Conservation (phyloP, 106 monocot species). For the Allium sativum region DNA sequence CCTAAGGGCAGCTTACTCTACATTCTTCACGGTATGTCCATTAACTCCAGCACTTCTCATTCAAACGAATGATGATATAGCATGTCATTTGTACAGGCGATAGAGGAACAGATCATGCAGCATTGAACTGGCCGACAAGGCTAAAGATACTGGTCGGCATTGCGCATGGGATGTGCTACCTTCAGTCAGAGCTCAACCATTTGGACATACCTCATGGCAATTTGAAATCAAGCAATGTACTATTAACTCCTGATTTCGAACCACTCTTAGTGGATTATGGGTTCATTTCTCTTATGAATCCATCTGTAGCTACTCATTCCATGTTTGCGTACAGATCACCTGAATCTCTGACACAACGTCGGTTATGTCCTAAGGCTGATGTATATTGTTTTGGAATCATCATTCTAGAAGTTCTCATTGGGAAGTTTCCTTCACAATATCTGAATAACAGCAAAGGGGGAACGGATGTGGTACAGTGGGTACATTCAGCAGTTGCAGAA, state of each 20-base stretch:
- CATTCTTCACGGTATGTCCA: constrained; percentile 50
- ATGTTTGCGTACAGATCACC: constrained; percentile 61
- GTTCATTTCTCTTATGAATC: constrained; percentile 42
- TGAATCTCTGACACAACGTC: constrained; percentile 31
- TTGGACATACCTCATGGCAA: constrained; percentile 66
- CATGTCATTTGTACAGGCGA: constrained; percentile 22
- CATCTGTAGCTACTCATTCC: constrained; percentile 18
- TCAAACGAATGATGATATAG: too few species aligned
- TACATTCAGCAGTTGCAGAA: constrained; percentile 20
- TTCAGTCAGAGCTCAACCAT: constrained; percentile 47
- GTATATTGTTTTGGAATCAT: constrained; percentile 84
- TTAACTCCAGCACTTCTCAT: too few species aligned
- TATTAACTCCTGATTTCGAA: constrained; percentile 45
- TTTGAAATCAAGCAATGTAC: constrained; percentile 78
- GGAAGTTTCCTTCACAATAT: constrained; percentile 76
- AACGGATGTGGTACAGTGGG: constrained; percentile 48
- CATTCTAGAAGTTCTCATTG: constrained; percentile 77
- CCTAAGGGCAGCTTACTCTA: constrained; percentile 65
- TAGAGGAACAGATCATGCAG: constrained; percentile 49
- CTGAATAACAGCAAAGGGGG: constrained; percentile 48
- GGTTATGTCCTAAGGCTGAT: constrained; percentile 47
- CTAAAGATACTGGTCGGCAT: constrained; percentile 55
- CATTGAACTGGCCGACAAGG: constrained; percentile 60
- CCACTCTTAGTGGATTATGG: constrained; percentile 79
- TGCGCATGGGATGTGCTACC: constrained; percentile 37